Evolutionary conservation across 2,329 filamentous ascomycete genomes (phyloP), one percentile per base, ranked within the genome.

Genomic region (Fusarium keratoplasticum): DNA sequence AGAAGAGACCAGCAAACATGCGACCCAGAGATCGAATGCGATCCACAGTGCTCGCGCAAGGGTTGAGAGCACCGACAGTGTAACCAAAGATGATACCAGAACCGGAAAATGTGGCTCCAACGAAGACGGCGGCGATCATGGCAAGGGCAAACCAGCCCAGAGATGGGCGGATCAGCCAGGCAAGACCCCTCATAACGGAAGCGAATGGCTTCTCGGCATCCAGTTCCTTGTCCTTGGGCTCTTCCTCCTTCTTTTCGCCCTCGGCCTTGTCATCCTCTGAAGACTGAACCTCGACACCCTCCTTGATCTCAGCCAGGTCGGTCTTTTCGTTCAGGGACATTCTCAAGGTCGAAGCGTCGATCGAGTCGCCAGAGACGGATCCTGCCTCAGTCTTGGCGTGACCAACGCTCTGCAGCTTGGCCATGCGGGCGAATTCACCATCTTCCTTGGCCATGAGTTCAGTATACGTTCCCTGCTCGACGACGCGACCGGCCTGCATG

Each of bases 401-500:
- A 6, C 81, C 79, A n/a, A 84, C 62, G 42, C 80, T 81, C 61
- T 86, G 85, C 5, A 85, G 80, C 55, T 78, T 80, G 2, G 91
- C 89, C 59, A 92, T 84, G 33, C 83, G 82, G 18, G 83, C 83
- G 70, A 92, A 92, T 16, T 89, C 80, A 4, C 83, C 81, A 7
- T 73, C 64, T n/a, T 89, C 79, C n/a, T 83, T 82, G 3, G 82
- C 80, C 66, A 93, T 83, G 5, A 93, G 84, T 52, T 90, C 86
- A 4, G 88, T 82, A 62, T 93, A 91, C 0, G 86, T 89, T 0
- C 92, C 92, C 76, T 91, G 85, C 79, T 93, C 92, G 18, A 91
- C 82, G 5, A 91, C 86, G 50, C 84, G 80, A 0, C 92, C 91
- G 64, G 88, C 83, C 14, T 88, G 84, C 78, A 93, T 85, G n/a